Conservation (phyloP, 2,329 filamentous ascomycete species). For the Aspergillus latus region DNA sequence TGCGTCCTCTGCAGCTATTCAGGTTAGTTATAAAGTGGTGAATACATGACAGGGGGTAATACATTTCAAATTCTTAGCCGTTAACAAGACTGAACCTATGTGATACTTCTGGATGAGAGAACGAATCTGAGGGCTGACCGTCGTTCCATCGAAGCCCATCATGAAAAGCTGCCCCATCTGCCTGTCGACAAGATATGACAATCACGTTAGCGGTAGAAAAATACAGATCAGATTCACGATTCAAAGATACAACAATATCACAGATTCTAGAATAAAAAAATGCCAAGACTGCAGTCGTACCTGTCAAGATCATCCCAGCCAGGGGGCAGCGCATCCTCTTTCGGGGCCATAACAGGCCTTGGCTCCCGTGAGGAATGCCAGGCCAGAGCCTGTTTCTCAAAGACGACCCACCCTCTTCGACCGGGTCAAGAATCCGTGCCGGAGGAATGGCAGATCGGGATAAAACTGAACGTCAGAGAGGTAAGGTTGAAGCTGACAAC, state of each 20-base stretch:
- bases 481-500: slow-evolving; percentile 19
- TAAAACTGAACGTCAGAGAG: slow-evolving; percentile 15
- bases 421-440: slow-evolving; percentile 6
- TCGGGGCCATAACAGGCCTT: slow-evolving; percentile 41
- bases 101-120: slow-evolving; percentile 67
- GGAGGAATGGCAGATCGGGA: slow-evolving; percentile 9
- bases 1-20: slow-evolving; percentile 81
- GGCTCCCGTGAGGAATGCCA: slow-evolving; percentile 33
- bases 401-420: slow-evolving; percentile 13
- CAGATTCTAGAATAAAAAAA: not conserved
- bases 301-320: slow-evolving; percentile 44
- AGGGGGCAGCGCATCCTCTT: slow-evolving; percentile 43
- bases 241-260: too few species aligned
- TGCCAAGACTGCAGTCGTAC: slow-evolving; percentile 31
- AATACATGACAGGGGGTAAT: slow-evolving; percentile 14
- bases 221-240: not conserved
- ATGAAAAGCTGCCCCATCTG: slow-evolving; percentile 61
- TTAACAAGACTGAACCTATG: slow-evolving; percentile 75
- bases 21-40: slow-evolving; percentile 26
- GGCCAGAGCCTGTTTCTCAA: slow-evolving; percentile 11
- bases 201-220: slow-evolving; percentile 26
- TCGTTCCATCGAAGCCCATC: slow-evolving; percentile 68
- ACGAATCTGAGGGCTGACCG: slow-evolving; percentile 62
- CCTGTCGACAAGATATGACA: slow-evolving; percentile 71
- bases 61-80: slow-evolving; percentile 68